Evolutionary conservation across 2,329 filamentous ascomycete species (phyloP).

Genomic region (Ustulina deusta): DNA sequence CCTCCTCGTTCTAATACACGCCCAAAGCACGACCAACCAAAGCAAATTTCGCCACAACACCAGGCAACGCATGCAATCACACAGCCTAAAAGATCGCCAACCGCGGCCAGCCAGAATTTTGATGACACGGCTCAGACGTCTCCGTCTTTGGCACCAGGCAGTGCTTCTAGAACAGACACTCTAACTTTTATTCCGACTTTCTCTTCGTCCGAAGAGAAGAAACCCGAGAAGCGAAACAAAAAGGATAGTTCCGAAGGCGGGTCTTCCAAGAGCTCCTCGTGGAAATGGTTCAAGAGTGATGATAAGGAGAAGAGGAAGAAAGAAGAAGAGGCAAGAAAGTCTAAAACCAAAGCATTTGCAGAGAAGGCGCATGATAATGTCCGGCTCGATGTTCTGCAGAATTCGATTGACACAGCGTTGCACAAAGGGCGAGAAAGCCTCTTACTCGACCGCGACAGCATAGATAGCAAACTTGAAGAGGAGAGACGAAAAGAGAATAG

Average conservation of each 20-base stretch:
- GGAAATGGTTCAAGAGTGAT: conserved; percentile 87
- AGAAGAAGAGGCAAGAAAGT: conserved; percentile 71
- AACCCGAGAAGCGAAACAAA: conserved; percentile 78
- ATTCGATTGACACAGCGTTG: conserved; percentile 79
- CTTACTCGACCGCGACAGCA: conserved; percentile 80
- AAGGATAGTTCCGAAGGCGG: conserved; percentile 75
- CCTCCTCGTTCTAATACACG: conserved; percentile 61
- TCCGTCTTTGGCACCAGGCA: conserved; percentile 76
- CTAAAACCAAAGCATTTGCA: conserved; percentile 69
- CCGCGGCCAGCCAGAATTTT: conserved; percentile 61
- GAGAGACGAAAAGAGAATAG: conserved; percentile 84
- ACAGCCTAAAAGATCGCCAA: conserved; percentile 48
- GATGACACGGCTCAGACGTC: conserved; percentile 75
- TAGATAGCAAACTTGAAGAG: conserved; percentile 79
- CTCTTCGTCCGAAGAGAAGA: conserved; percentile 73
- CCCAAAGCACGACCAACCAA: conserved; percentile 52
- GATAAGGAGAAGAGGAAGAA: conserved; percentile 79
- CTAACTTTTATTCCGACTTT: conserved; percentile 85
- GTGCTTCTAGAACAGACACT: conserved; percentile 76
- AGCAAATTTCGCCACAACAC: conserved; percentile 43
- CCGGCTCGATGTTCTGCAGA: conserved; percentile 86
- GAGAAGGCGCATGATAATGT: conserved; percentile 80
- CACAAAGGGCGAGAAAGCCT: conserved; percentile 83
- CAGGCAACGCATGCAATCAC: conserved; percentile 42
- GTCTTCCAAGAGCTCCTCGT: conserved; percentile 75